Evolutionary conservation across 129 eudicot species (phyloP), one percentile per base, ranked within the genome.

Genomic region (Pittosporum tobira): DNA sequence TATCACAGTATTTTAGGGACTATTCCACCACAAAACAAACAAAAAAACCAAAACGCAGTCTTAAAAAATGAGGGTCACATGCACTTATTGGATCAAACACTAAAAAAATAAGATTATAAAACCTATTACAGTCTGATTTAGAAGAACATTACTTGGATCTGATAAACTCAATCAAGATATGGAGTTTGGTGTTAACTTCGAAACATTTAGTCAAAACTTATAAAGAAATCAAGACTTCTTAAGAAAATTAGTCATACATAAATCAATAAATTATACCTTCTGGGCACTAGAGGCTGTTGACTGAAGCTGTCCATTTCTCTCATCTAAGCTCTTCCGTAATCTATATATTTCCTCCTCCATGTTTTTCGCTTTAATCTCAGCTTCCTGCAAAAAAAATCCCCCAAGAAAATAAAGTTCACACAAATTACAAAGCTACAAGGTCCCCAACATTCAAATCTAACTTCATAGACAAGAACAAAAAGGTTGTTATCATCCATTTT

Each of bases 271-370:
- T 48, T 27, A 60, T 60, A 93, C 99, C 96, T 74, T 81, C 63
- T 77, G 77, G 22, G 94, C 79, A 51, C 69, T 74, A 31, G 84
- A 84, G 11, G 85, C 80, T 59, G 99, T 72, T 70, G 78, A 78
- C 44, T 81, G 77, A 57, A 84, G 80, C 75, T 79, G 80, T 62
- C 62, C 69, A 75, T 75, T 77, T 42, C 77, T 84, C 69, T 87
- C 96, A 66, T 93, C 96, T 68, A 87, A 81, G 58, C 69, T 76
- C 76, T 61, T 87, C 55, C 84, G 91, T 71, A 93, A 71, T 67
- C 74, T 73, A 51, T 24, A 51, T 4, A 87, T 71, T 79, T 93
- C 96, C 26, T 77, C 66, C 51, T 84, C 96, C 96, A 87, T 74
- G 1, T 65, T 68, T 74, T 70, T 81, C 2, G 87, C 96, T 61